A percentile compares a stretch with the other conserved stretches of the same genome.
Conservation (phyloP, 1,284 basidiomycete species). For the Cutaneotrichosporon cyanovorans region DNA sequence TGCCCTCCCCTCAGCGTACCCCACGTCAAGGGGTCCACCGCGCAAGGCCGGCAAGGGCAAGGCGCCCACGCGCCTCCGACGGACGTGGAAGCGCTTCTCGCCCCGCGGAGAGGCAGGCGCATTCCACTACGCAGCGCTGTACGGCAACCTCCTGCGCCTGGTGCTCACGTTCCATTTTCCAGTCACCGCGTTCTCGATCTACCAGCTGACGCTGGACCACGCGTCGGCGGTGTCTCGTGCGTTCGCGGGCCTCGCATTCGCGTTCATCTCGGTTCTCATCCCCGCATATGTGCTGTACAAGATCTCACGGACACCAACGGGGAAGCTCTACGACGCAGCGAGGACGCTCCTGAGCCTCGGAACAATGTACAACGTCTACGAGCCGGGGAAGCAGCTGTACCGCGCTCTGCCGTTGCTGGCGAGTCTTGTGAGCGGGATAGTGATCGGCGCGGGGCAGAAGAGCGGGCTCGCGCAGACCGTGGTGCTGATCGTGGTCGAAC, state of each 20-base stretch:
- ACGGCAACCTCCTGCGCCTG: conserved; percentile 81
- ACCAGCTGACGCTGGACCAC: conserved; percentile 64
- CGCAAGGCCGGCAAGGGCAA: too few species aligned
- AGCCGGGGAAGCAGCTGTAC: conserved; percentile 84
- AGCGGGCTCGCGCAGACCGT: conserved; percentile 87
- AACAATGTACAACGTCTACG: conserved; percentile 92
- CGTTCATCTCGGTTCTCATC: conserved; percentile 67
- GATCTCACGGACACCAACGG: conserved; percentile 69
- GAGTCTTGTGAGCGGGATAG: conserved; percentile 70
- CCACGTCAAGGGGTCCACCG: neutral
- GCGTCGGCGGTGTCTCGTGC: conserved; percentile 47
- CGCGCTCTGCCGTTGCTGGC: conserved; percentile 69
- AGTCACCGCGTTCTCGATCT: conserved; percentile 81
- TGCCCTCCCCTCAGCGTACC: neutral
- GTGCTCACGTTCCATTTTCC: conserved; percentile 89
- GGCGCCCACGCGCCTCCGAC: conserved; percentile 1
- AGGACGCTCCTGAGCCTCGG: conserved; percentile 82
- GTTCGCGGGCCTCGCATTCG: conserved; percentile 51
- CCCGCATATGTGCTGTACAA: conserved; percentile 68
- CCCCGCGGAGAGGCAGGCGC: conserved; percentile 45
- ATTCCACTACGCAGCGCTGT: conserved; percentile 44
- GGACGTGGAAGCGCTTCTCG: conserved; percentile 42
- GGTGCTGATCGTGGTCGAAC: conserved; percentile 76
- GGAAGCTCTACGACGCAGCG: conserved; percentile 90
- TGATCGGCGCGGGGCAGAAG: conserved; percentile 79